Conservation (phyloP, 208 protist genomes). For the Trypanosoma vivax region DNA sequence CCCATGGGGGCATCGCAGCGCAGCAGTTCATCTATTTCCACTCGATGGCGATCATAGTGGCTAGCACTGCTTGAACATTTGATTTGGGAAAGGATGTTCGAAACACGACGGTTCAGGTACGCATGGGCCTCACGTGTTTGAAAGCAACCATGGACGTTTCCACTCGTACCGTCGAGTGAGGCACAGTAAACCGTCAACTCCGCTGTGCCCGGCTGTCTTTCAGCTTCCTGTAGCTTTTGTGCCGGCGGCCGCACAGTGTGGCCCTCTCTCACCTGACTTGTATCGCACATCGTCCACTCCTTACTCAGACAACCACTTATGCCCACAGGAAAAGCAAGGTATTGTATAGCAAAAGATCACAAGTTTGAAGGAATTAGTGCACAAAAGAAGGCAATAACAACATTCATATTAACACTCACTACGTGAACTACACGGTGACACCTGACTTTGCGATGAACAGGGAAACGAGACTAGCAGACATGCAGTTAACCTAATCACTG, state of each 20-base stretch:
- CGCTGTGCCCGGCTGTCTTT: neutral
- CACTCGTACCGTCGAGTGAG: neutral
- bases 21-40: slow-evolving; percentile 50
- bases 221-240: slow-evolving; percentile 1
- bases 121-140: slow-evolving; percentile 12
- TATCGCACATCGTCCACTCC: neutral
- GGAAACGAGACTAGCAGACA: too few species aligned
- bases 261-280: neutral
- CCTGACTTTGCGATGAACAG: too few species aligned
- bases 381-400: too few species aligned
- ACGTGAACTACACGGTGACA: too few species aligned
- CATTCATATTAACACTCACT: too few species aligned
- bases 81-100: slow-evolving; percentile 24
- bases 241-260: neutral
- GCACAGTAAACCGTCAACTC: slow-evolving; percentile 14
- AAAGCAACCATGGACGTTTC: neutral
- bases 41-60: slow-evolving; percentile 22
- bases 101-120: slow-evolving; percentile 23
- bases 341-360: too few species aligned
- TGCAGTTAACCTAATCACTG: too few species aligned
- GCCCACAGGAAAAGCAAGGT: too few species aligned
- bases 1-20: slow-evolving; percentile 41
- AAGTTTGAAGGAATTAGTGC: too few species aligned
- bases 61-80: slow-evolving; percentile 21
- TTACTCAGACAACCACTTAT: too few species aligned